Evolutionary conservation across 805 yeast species (phyloP).

Genomic region (Metschnikowia lachancei): DNA sequence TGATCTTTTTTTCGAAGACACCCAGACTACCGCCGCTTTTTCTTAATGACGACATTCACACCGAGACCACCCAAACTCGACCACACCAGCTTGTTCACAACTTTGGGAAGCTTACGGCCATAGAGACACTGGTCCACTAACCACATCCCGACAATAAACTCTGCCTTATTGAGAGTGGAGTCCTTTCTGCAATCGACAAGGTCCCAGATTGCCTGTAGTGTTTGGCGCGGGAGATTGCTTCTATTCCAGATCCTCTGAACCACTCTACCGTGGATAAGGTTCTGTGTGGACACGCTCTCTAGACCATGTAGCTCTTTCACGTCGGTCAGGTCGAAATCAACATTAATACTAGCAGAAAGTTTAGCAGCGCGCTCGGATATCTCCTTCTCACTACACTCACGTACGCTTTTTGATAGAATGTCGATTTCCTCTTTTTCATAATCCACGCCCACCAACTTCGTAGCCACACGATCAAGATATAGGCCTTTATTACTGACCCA

Average conservation of each 20-base stretch:
- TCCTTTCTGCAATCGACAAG: slow-evolving; percentile 65
- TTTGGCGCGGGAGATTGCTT: slow-evolving; percentile 64
- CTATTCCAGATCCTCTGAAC: slow-evolving; percentile 81
- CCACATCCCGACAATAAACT: slow-evolving; percentile 97
- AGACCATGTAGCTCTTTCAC: slow-evolving; percentile 31
- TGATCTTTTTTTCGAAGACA: not conserved
- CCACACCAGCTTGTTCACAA: slow-evolving; percentile 73
- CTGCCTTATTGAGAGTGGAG: slow-evolving; percentile 74
- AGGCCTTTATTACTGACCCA: slow-evolving; percentile 87
- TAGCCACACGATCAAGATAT: slow-evolving; percentile 44
- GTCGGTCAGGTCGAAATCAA: slow-evolving; percentile 25
- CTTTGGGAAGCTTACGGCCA: slow-evolving; percentile 83
- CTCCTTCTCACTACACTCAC: slow-evolving; percentile 17
- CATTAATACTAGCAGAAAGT: slow-evolving; percentile 28
- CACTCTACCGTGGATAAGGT: slow-evolving; percentile 54
- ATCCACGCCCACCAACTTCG: slow-evolving; percentile 35
- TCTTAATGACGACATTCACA: slow-evolving; percentile 37
- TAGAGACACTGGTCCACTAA: slow-evolving; percentile 92
- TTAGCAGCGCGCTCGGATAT: slow-evolving; percentile 20
- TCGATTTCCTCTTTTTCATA: slow-evolving; percentile 19
- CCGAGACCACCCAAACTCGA: slow-evolving; percentile 61
- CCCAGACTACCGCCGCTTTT: slow-evolving; percentile 23
- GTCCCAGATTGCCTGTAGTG: slow-evolving; percentile 60
- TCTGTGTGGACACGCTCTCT: slow-evolving; percentile 25
- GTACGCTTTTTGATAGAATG: slow-evolving; percentile 12